A percentile compares a stretch with the other conserved stretches of the same genome.
phyloP scores from a whole-genome alignment of 305 asterid genomes.

The Fraxinus velutina region DNA sequence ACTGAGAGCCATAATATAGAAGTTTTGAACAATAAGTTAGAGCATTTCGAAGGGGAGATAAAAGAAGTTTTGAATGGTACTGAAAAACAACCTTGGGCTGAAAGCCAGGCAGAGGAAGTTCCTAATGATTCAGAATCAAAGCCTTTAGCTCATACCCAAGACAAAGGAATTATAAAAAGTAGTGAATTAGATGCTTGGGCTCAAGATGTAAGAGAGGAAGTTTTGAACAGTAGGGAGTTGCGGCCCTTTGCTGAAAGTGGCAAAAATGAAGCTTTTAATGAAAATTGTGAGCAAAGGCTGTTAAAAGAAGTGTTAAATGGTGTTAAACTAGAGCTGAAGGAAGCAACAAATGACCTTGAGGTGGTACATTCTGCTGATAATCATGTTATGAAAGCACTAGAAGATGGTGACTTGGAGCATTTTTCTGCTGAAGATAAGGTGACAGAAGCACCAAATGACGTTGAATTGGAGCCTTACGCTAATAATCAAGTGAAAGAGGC shows the following conservation, averaged over 20 bases:
- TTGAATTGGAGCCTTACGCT: conserved; percentile 24
- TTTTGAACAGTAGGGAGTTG: neutral
- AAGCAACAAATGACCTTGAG: neutral
- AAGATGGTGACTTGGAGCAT: conserved; percentile 11
- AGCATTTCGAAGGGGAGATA: conserved; percentile 1
- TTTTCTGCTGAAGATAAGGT: conserved; percentile 5
- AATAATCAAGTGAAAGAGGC: conserved; percentile 35
- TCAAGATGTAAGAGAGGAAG: neutral
- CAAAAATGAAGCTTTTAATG: conserved; percentile 3
- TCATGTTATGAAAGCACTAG: neutral
- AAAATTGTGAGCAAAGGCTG: neutral
- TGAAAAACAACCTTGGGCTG: conserved; percentile 4
- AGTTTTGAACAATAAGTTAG: neutral
- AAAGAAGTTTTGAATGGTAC: conserved; percentile 21
- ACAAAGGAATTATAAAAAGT: conserved; percentile 7
- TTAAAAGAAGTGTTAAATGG: neutral
- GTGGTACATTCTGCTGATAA: conserved; percentile 5
- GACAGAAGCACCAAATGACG: conserved; percentile 19
- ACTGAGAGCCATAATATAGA: neutral
- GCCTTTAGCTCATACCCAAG: conserved; percentile 8
- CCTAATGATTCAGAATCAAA: conserved; percentile 11
- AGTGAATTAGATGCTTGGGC: neutral
- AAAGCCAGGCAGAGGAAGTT: conserved; percentile 13
- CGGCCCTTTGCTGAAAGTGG: neutral
- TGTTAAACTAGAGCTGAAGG: conserved; percentile 1